These are phyloP conservation scores for Lodderomyces margitis DNA, from an alignment of 1,139 yeast genomes.

Conservation along the genomic window DNA sequence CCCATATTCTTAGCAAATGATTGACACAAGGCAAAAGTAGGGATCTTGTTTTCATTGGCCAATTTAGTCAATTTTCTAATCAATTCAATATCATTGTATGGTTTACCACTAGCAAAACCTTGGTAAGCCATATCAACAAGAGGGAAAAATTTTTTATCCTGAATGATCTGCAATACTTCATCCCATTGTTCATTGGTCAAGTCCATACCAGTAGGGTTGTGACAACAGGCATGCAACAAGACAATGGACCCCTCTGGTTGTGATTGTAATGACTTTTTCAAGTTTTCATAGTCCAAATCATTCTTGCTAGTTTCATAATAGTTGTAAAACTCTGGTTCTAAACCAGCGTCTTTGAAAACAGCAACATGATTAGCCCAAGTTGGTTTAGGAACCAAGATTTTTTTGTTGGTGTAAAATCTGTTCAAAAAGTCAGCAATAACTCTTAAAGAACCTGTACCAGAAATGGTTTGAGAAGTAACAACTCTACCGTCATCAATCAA, in stretches of 20 bases:
- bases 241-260: slow-evolving; percentile 61
- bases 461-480: slow-evolving; percentile 56
- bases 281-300: slow-evolving; percentile 51
- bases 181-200: slow-evolving; percentile 87
- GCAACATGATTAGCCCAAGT: slow-evolving; percentile 77
- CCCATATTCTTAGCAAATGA: slow-evolving; percentile 98
- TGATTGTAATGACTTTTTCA: slow-evolving; percentile 39
- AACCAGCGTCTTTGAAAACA: slow-evolving; percentile 53
- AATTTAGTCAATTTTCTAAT: slow-evolving; percentile 50
- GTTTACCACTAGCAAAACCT: slow-evolving; percentile 88
- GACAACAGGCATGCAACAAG: slow-evolving; percentile 92
- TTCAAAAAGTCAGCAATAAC: slow-evolving; percentile 54
- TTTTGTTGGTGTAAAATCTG: slow-evolving; percentile 43
- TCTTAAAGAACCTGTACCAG: slow-evolving; percentile 61
- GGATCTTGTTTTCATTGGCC: slow-evolving; percentile 44
- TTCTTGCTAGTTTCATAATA: slow-evolving; percentile 56
- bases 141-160: slow-evolving; percentile 66
- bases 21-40: slow-evolving; percentile 72
- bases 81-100: slow-evolving; percentile 47
- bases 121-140: slow-evolving; percentile 96
- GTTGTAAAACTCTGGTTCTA: slow-evolving; percentile 38
- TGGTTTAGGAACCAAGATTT: slow-evolving; percentile 62
- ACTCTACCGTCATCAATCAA: slow-evolving; percentile 48
- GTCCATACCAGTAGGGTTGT: slow-evolving; percentile 97
- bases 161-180: slow-evolving; percentile 57